Percentiles rank a stretch among this genome's conserved stretches.
These are phyloP conservation scores for Tylopilus vinaceipallidus DNA, from an alignment of 768 basidiomycete species.

Conservation along the genomic window DNA sequence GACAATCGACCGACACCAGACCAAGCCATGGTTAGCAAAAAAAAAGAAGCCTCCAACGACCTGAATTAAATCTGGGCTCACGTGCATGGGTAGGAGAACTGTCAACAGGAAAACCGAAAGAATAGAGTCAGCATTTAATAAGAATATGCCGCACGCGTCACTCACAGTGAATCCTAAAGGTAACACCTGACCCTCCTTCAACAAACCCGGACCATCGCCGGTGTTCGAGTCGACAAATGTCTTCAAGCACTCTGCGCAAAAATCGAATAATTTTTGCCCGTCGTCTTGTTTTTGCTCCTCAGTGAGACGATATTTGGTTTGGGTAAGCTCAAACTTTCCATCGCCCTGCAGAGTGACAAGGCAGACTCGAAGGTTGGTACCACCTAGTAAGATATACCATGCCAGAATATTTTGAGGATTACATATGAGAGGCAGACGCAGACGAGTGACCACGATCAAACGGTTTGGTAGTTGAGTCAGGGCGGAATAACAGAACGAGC, in stretches of 20 bases:
- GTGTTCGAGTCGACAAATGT: slow-evolving; percentile 81
- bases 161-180: slow-evolving; percentile 93
- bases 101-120: neutral
- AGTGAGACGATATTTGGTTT: slow-evolving; percentile 93
- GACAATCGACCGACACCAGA: neutral
- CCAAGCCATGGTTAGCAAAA: neutral
- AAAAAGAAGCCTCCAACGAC: neutral
- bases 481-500: neutral
- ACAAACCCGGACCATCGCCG: slow-evolving; percentile 44
- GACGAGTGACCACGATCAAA: neutral
- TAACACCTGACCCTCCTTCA: slow-evolving; percentile 55
- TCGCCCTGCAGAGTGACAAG: slow-evolving; percentile 88
- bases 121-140: neutral
- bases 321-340: slow-evolving; percentile 97
- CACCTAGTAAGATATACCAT: slow-evolving; percentile 47
- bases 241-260: slow-evolving; percentile 92
- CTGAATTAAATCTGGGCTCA: slow-evolving; percentile 40
- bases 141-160: slow-evolving; percentile 9
- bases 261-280: slow-evolving; percentile 95
- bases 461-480: neutral
- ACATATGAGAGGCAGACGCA: neutral
- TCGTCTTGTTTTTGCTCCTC: slow-evolving; percentile 99
- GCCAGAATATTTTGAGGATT: neutral
- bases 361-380: slow-evolving; percentile 98
- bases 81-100: slow-evolving; percentile 97